These are phyloP conservation scores for Fomitiporia mediterranea DNA, from an alignment of 1,284 basidiomycete species.

Conservation along the genomic window DNA sequence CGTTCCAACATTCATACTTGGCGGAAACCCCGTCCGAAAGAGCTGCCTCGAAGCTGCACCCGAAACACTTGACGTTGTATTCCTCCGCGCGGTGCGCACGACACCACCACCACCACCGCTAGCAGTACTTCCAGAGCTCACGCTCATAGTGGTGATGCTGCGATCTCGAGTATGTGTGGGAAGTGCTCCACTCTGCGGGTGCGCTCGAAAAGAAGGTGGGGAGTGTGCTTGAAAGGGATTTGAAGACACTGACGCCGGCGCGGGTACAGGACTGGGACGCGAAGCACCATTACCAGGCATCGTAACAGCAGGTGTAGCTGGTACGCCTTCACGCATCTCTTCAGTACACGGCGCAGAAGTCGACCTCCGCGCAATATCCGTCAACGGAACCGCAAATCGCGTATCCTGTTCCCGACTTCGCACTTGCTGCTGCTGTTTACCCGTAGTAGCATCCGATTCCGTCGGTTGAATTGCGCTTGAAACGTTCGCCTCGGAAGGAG, in stretches of 20 bases:
- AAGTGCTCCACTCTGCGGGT: background rate
- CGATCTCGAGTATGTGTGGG: background rate
- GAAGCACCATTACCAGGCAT: background rate
- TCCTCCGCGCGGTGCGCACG: background rate
- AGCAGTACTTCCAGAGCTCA: background rate
- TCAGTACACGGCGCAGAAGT: background rate
- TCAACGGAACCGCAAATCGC: slow-evolving; percentile 8
- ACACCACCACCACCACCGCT: background rate
- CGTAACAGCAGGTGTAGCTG: too few relatives aligned
- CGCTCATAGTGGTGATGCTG: background rate
- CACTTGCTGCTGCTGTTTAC: too few relatives aligned
- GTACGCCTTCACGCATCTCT: too few relatives aligned
- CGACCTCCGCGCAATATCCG: slow-evolving; percentile 4
- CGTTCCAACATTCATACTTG: background rate
- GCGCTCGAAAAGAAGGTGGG: background rate
- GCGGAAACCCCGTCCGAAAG: background rate
- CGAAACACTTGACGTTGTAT: background rate
- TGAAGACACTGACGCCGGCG: background rate
- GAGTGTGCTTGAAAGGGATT: background rate
- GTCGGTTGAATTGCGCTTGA: background rate
- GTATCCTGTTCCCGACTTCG: background rate
- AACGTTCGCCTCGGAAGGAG: background rate
- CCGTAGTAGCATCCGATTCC: background rate
- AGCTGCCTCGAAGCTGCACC: background rate
- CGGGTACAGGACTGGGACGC: background rate